Conservation (phyloP, 1,284 basidiomycete species). For the Porogramme epimiltina region DNA sequence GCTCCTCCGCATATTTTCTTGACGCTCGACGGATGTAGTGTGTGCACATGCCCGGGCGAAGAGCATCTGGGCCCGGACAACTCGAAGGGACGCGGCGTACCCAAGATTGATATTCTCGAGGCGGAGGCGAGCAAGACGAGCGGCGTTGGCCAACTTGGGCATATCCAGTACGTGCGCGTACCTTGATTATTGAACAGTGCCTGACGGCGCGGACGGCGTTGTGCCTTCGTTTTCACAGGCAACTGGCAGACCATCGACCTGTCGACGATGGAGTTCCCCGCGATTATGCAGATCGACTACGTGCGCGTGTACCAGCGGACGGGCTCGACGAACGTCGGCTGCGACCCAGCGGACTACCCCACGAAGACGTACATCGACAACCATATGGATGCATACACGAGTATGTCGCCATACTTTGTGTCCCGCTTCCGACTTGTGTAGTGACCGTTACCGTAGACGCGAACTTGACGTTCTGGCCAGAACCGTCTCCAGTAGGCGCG, state of each 20-base stretch:
- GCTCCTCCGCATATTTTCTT: background rate
- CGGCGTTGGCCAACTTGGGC: constrained; percentile 44
- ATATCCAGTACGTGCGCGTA: constrained; percentile 37
- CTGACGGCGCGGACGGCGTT: background rate
- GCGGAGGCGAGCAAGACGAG: constrained; percentile 60
- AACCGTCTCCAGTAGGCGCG: constrained; percentile 23
- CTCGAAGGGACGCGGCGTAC: constrained; percentile 73
- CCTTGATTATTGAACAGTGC: background rate
- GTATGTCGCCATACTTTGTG: constrained; percentile 28
- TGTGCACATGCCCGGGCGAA: constrained; percentile 80
- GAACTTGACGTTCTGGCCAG: constrained; percentile 32
- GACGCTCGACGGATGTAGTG: constrained; percentile 21
- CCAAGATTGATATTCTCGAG: constrained; percentile 86
- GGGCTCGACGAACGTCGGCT: constrained; percentile 50
- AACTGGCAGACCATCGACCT: constrained; percentile 55
- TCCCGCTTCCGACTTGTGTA: background rate
- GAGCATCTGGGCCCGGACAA: constrained; percentile 82
- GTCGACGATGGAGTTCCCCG: constrained; percentile 37
- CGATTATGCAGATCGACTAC: constrained; percentile 57
- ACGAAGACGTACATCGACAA: constrained; percentile 50
- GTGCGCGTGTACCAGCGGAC: constrained; percentile 60
- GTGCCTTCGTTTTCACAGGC: constrained; percentile 22
- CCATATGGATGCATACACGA: constrained; percentile 31
- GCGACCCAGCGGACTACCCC: constrained; percentile 55
- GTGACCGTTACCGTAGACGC: constrained; percentile 20